Percentiles rank a stretch among this genome's conserved stretches.
These are phyloP conservation scores for Cynanchum wilfordii DNA, from an alignment of 257 asterid species.

Conservation along the genomic window DNA sequence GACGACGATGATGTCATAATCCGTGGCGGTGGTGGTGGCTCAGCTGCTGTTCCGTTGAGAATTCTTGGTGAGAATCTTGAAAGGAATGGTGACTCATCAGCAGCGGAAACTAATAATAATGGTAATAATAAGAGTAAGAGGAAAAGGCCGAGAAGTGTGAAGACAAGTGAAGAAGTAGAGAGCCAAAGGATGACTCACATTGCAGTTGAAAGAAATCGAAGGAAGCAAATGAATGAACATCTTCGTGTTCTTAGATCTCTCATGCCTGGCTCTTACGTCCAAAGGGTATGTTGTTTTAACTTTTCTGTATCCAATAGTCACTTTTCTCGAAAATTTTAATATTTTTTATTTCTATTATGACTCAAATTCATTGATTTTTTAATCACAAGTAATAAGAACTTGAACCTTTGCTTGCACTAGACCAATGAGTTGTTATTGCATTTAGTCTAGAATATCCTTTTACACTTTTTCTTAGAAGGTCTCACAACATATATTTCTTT, in stretches of 20 bases:
- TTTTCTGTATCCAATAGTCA: too few relatives aligned
- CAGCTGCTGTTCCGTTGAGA: constrained; percentile 25
- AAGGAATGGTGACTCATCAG: constrained; percentile 20
- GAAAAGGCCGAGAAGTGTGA: constrained; percentile 57
- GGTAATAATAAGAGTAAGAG: constrained; percentile 42
- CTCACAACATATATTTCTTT: too few relatives aligned
- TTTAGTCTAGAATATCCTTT: too few relatives aligned
- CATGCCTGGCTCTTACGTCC: constrained; percentile 97
- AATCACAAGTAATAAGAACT: too few relatives aligned
- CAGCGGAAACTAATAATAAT: not conserved
- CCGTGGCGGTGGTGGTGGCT: constrained; percentile 1
- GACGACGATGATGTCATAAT: constrained; percentile 10
- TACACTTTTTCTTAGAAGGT: too few relatives aligned
- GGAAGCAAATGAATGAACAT: constrained; percentile 97
- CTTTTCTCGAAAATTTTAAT: too few relatives aligned
- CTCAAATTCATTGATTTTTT: too few relatives aligned
- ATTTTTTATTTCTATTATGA: too few relatives aligned
- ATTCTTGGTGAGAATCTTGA: constrained; percentile 45
- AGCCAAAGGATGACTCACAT: constrained; percentile 97
- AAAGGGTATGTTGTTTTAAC: constrained; percentile 47
- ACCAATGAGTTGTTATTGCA: too few relatives aligned
- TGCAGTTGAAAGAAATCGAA: constrained; percentile 82
- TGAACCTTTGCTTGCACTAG: too few relatives aligned
- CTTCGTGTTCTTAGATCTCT: constrained; percentile 84
- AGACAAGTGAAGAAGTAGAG: constrained; percentile 87